phyloP scores from a whole-genome alignment of 1,284 basidiomycete genomes.

The Ceratobasidium sp. region DNA sequence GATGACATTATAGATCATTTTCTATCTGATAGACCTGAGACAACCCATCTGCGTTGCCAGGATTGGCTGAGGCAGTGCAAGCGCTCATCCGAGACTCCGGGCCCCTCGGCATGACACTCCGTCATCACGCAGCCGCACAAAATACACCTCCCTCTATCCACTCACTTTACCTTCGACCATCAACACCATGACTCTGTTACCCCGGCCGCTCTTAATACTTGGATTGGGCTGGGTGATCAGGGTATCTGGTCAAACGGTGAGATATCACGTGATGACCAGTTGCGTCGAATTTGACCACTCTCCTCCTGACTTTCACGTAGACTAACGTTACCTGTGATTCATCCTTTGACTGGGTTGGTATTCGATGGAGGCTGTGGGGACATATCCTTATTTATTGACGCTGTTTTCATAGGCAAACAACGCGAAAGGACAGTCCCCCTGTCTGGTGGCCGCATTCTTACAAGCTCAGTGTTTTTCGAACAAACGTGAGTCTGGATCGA shows the following conservation, averaged over 20 bases:
- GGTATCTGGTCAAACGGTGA: constrained; percentile 23
- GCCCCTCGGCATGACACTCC: constrained; percentile 13
- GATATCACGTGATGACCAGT: constrained; percentile 41
- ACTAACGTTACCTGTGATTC: constrained; percentile 37
- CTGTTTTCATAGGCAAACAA: constrained; percentile 44
- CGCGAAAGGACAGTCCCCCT: constrained; percentile 40
- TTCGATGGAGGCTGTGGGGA: neutral
- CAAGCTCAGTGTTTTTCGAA: constrained; percentile 44
- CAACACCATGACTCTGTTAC: neutral
- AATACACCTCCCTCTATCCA: neutral
- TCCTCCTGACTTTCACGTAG: constrained; percentile 7
- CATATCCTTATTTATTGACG: neutral
- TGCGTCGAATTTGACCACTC: constrained; percentile 20
- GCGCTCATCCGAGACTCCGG: constrained; percentile 28
- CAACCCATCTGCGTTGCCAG: neutral
- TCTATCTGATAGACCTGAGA: constrained; percentile 2
- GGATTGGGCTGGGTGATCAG: constrained; percentile 12
- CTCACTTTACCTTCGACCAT: neutral
- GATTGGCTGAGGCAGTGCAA: constrained; percentile 29
- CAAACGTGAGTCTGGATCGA: constrained; percentile 35
- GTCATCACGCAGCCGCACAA: constrained; percentile 16
- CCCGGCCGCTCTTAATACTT: neutral
- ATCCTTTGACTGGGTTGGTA: constrained; percentile 35
- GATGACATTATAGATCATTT: neutral
- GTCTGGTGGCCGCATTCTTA: constrained; percentile 47